Base-by-base conservation (phyloP, 108 stramenopile species). In the Cylindrotheca closterium region DNA sequence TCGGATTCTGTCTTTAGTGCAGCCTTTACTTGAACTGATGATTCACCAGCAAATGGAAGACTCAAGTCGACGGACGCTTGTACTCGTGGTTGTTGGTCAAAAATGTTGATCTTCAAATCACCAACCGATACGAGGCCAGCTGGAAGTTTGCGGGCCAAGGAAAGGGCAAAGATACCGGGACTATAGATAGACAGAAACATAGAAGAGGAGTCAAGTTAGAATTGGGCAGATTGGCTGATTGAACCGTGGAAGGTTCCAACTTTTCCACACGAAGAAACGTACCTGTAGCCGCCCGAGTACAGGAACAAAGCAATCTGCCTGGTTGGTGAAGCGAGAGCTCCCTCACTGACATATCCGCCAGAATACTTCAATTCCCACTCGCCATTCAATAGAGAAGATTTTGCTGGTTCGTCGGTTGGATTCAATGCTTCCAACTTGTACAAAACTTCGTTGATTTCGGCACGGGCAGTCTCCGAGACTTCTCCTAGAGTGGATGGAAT, bases 351-450 rank as follows among this genome's bases (percentile, higher is more conserved):
- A 50, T 85, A 91, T 27, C 84, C 84, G 23, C 79, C 86, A 17
- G 83, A 84, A 50, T 89, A 93, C 22, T 75, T 64, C 34, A 93
- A 67, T 47, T 73, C 84, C 92, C 92, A 93, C 3, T 88, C 81
- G 21, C 92, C 92, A 58, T 92, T 92, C 30, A 92, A 49, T 55
- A 88, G 31, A 18, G 86, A 78, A 25, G 82, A 84, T 47, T 67
- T 58, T 18, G 87, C 77, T 8, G 86, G 82, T 45, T 84, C 70
- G 30, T 67, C 59, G 1, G 87, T 89, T 31, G 91, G 91, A 57
- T 87, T 89, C 56, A 92, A 47, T 8, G 79, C 65, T 60, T 92
- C 91, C 52, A 92, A 60, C 33, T 74, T 79, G 21, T 83, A 56
- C 47, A 92, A 49, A 22, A 87, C 86, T 61, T 84, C 83, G 65